phyloP scores from a whole-genome alignment of 129 eudicot species.

The Chrysanthemum lavandulifolium region DNA sequence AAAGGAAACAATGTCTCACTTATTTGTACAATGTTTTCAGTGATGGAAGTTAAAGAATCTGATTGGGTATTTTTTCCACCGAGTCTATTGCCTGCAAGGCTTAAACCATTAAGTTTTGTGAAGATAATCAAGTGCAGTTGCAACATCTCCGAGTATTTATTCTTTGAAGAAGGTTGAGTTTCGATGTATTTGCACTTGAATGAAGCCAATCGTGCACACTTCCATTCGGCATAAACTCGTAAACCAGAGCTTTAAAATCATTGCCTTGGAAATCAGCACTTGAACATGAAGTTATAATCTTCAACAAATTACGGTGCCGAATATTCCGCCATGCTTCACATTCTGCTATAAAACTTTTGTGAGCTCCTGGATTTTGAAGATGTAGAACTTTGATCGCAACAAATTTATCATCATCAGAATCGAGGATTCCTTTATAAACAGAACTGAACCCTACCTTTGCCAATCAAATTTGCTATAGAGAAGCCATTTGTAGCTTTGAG shows the following conservation, averaged over 20 bases:
- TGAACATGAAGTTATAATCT: constrained; percentile 23
- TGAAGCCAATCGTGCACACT: constrained; percentile 32
- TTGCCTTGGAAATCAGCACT: constrained; percentile 17
- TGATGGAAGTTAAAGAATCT: no score
- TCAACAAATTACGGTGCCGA: constrained; percentile 33
- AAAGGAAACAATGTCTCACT: no score
- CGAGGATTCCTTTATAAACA: no score
- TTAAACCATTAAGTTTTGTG: constrained; percentile 10
- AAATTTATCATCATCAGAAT: no score
- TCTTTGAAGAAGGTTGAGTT: constrained; percentile 12
- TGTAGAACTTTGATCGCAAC: constrained; percentile 28
- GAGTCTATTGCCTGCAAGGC: no score
- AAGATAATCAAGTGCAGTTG: constrained; percentile 21
- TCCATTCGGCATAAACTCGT: constrained; percentile 33
- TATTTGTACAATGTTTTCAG: no score
- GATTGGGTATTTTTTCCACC: no score
- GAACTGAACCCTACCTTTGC: no score
- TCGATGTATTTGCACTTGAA: background rate
- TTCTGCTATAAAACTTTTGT: constrained; percentile 24
- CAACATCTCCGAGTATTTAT: background rate
- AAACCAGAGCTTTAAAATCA: constrained; percentile 32
- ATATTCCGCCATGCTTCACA: constrained; percentile 29
- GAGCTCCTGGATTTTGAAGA: constrained; percentile 10
- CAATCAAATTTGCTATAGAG: no score
- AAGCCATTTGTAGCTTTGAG: no score